Conservation (phyloP, 1,284 basidiomycete genomes). For the Calocybe gambosa region DNA sequence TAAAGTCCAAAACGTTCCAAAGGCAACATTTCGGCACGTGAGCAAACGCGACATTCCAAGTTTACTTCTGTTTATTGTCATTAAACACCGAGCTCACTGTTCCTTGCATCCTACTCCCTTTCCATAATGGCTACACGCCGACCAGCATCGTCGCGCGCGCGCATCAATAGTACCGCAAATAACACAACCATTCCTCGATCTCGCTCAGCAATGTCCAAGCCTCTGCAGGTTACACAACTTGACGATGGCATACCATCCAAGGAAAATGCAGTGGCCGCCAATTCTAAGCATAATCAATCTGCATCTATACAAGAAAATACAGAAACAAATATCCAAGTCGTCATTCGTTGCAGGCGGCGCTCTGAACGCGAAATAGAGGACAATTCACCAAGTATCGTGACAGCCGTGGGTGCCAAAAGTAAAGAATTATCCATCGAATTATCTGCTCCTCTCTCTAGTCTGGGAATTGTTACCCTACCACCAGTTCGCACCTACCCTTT, state of each 20-base stretch:
- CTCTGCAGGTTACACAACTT: slow-evolving; percentile 22
- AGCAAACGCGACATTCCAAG: slow-evolving; percentile 23
- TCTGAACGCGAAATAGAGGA: slow-evolving; percentile 81
- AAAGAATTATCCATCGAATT: slow-evolving; percentile 80
- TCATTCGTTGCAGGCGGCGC: slow-evolving; percentile 76
- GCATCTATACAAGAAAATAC: slow-evolving; percentile 32
- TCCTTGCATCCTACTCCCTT: slow-evolving; percentile 8
- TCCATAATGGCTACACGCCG: slow-evolving; percentile 46
- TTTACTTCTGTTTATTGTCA: slow-evolving; percentile 12
- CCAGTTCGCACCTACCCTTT: slow-evolving; percentile 85
- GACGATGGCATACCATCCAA: slow-evolving; percentile 21
- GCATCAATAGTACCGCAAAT: slow-evolving; percentile 20
- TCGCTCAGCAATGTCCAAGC: slow-evolving; percentile 33
- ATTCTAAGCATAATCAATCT: slow-evolving; percentile 12
- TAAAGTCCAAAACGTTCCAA: neutral
- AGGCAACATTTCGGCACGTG: too few species aligned
- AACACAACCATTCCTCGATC: slow-evolving; percentile 26
- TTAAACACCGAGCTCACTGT: slow-evolving; percentile 5
- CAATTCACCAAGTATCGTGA: slow-evolving; percentile 78
- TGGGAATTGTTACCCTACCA: slow-evolving; percentile 61
- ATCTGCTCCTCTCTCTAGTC: slow-evolving; percentile 51
- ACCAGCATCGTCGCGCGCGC: slow-evolving; percentile 38
- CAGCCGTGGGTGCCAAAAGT: slow-evolving; percentile 64
- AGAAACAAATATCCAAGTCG: slow-evolving; percentile 86
- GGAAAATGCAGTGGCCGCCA: slow-evolving; percentile 5